A percentile compares a stretch with the other conserved stretches of the same genome.
These are phyloP conservation scores for Pedinophyceae sp. DNA, from an alignment of 139 green algal genomes.

Conservation along the genomic window DNA sequence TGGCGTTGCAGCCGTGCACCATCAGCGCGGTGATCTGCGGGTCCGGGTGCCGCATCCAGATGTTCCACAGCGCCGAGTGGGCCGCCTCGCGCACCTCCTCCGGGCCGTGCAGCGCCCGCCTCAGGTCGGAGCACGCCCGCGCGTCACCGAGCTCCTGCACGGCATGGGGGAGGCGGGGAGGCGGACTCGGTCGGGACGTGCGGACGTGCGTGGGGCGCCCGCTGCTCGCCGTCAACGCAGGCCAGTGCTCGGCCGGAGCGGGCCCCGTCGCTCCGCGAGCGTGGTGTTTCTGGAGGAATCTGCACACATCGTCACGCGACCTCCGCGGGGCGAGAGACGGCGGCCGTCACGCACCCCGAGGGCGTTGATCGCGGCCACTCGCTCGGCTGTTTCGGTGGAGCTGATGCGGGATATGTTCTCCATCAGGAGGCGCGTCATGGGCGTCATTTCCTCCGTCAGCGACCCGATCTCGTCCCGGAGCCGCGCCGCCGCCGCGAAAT, in stretches of 20 bases:
- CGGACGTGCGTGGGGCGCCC: too few species aligned
- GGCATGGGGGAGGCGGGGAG: background rate
- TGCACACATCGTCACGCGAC: background rate
- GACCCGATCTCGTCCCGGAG: background rate
- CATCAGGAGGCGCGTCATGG: background rate
- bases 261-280: too few species aligned
- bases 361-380: background rate
- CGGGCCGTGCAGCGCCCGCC: constrained; percentile 11
- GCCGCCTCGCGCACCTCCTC: constrained; percentile 13
- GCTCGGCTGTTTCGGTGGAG: background rate
- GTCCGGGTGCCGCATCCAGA: constrained; percentile 22
- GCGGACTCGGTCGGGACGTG: too few species aligned
- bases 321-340: background rate
- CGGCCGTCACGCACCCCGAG: background rate
- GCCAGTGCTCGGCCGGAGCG: too few species aligned
- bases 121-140: constrained; percentile 18
- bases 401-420: background rate
- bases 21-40: background rate
- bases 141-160: constrained; percentile 23
- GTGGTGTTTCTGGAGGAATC: too few species aligned
- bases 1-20: background rate
- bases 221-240: too few species aligned
- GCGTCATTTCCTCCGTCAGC: background rate
- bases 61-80: constrained; percentile 27
- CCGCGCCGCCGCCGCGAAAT: background rate